phyloP scores from a whole-genome alignment of 345 rosid genomes.

The Limnanthes douglasii region DNA sequence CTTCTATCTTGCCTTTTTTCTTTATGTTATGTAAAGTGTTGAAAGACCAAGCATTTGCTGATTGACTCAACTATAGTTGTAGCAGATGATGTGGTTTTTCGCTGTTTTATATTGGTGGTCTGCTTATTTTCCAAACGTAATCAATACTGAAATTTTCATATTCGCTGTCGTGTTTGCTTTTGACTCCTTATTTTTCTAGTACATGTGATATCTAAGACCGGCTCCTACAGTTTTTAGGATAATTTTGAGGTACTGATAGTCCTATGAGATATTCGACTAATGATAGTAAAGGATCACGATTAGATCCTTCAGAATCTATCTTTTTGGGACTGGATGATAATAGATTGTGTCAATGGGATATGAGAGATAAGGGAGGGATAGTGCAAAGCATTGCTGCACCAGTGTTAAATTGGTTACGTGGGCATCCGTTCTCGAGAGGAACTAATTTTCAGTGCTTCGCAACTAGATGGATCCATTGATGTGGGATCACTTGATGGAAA shows the following conservation, averaged over 20 bases:
- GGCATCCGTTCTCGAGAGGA: slow-evolving; percentile 91
- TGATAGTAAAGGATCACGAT: slow-evolving; percentile 78
- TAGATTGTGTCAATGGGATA: slow-evolving; percentile 96
- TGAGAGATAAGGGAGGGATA: slow-evolving; percentile 73
- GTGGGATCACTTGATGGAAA: slow-evolving; percentile 89
- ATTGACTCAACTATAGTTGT: slow-evolving; percentile 1
- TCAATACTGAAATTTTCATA: too few relatives aligned
- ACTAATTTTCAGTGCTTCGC: slow-evolving; percentile 97
- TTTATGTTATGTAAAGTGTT: slow-evolving; percentile 22
- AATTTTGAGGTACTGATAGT: slow-evolving; percentile 74
- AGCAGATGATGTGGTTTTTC: slow-evolving; percentile 1
- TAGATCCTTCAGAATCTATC: slow-evolving; percentile 88
- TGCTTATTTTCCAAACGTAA: too few relatives aligned
- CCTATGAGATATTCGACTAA: slow-evolving; percentile 72
- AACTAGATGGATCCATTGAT: slow-evolving; percentile 76
- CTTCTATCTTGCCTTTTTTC: too few relatives aligned
- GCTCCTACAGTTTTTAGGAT: too few relatives aligned
- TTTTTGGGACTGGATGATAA: slow-evolving; percentile 89
- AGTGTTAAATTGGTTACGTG: slow-evolving; percentile 75
- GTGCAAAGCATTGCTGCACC: slow-evolving; percentile 75
- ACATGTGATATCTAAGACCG: too few relatives aligned
- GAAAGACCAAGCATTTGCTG: not conserved
- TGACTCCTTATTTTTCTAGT: too few relatives aligned
- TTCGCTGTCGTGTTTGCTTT: too few relatives aligned
- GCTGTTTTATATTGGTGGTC: not conserved